Evolutionary conservation across 2,329 filamentous ascomycete species (phyloP).

Genomic region (Capronia epimyces): DNA sequence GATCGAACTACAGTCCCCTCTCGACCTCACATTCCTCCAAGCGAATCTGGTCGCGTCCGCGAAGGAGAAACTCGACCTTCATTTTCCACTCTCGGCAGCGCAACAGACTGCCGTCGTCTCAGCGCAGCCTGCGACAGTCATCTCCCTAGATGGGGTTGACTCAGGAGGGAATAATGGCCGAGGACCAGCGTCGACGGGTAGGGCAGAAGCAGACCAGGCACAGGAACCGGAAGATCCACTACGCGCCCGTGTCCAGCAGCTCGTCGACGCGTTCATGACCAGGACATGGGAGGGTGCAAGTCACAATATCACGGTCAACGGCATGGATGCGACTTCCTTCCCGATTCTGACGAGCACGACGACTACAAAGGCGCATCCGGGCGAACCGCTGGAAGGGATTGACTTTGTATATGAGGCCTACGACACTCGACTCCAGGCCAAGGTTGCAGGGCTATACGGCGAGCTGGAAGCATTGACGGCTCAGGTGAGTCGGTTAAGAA

Average conservation of each 20-base stretch:
- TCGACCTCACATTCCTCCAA: conserved; percentile 47
- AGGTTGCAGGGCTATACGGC: conserved; percentile 42
- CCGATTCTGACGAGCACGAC: conserved; percentile 5
- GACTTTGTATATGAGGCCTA: conserved; percentile 42
- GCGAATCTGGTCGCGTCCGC: conserved; percentile 42
- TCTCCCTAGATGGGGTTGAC: conserved; percentile 38
- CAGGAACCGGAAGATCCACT: conserved; percentile 25
- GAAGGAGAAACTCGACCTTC: conserved; percentile 45
- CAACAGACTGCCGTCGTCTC: conserved; percentile 30
- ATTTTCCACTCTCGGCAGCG: conserved; percentile 43
- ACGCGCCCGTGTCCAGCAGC: conserved; percentile 20
- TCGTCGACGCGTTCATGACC: conserved; percentile 39
- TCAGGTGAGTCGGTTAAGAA: conserved; percentile 42
- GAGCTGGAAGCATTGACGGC: conserved; percentile 46
- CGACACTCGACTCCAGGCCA: conserved; percentile 40
- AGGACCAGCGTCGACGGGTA: background rate
- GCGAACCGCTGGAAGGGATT: conserved; percentile 35
- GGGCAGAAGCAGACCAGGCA: background rate
- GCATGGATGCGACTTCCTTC: conserved; percentile 35
- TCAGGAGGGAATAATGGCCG: background rate
- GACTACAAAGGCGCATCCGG: conserved; percentile 24
- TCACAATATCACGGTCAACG: conserved; percentile 45
- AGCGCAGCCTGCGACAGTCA: conserved; percentile 32
- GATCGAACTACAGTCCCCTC: conserved; percentile 47
- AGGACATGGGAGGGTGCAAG: conserved; percentile 42